A percentile compares a stretch with the other conserved stretches of the same genome.
These are phyloP conservation scores for Bipolaris victoriae DNA, from an alignment of 2,329 filamentous ascomycete genomes.

Conservation along the genomic window DNA sequence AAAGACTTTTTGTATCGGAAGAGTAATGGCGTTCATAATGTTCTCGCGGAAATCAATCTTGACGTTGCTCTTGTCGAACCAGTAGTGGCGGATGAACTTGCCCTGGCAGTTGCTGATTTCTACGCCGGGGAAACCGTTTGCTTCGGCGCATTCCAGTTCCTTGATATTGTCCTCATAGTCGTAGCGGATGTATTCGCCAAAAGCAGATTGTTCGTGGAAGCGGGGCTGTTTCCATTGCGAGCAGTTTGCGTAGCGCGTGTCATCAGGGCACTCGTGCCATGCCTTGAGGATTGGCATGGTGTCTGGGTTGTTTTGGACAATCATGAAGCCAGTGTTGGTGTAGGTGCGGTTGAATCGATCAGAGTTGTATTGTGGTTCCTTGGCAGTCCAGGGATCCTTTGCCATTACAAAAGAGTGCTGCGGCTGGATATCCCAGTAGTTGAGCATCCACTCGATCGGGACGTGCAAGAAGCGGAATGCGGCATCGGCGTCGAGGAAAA, in stretches of 20 bases:
- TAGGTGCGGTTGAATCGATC: constrained; percentile 52
- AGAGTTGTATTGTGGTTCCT: constrained; percentile 48
- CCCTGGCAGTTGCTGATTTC: constrained; percentile 45
- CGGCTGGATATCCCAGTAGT: constrained; percentile 55
- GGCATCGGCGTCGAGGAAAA: constrained; percentile 58
- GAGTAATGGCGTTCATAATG: constrained; percentile 47
- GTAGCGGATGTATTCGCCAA: constrained; percentile 50
- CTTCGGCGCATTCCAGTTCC: constrained; percentile 48
- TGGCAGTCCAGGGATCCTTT: constrained; percentile 50
- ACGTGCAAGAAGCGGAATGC: constrained; percentile 55
- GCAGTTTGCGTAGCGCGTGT: constrained; percentile 45
- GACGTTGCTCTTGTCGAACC: constrained; percentile 46
- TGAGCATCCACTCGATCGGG: constrained; percentile 59
- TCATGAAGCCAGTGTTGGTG: constrained; percentile 62
- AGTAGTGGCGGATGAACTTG: constrained; percentile 48
- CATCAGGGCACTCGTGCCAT: constrained; percentile 53
- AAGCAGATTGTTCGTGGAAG: constrained; percentile 50
- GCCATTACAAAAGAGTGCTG: constrained; percentile 55
- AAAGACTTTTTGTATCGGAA: constrained; percentile 45
- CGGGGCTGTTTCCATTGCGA: constrained; percentile 47
- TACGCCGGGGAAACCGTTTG: constrained; percentile 48
- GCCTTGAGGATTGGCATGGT: constrained; percentile 58
- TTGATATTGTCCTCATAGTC: constrained; percentile 48
- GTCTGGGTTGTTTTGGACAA: constrained; percentile 59
- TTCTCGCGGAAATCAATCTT: constrained; percentile 45